Evolutionary conservation across 257 asterid species (phyloP).

Genomic region (Scutellaria baicalensis): DNA sequence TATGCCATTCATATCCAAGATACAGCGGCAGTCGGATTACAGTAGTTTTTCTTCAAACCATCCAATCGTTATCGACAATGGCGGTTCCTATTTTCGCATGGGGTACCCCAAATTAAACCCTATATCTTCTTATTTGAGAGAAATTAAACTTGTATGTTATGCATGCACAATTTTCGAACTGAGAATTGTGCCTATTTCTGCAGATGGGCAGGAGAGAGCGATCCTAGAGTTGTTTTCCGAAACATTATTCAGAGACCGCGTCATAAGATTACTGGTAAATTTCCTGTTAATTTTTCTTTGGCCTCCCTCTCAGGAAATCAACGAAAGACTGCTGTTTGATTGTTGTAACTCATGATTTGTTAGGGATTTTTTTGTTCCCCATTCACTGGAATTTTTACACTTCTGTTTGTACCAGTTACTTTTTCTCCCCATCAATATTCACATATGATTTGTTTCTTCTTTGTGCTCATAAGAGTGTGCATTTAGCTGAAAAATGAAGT

Average conservation of each 20-base stretch:
- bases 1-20: slow-evolving; percentile 88
- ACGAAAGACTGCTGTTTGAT: neutral
- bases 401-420: neutral
- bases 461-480: neutral
- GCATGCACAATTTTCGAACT: neutral
- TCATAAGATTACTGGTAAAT: slow-evolving; percentile 79
- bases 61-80: slow-evolving; percentile 98
- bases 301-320: neutral
- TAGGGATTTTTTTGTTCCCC: neutral
- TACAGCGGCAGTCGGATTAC: slow-evolving; percentile 73
- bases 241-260: slow-evolving; percentile 99
- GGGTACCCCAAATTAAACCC: slow-evolving; percentile 51
- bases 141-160: neutral
- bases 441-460: neutral
- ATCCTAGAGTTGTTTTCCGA: slow-evolving; percentile 87
- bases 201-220: slow-evolving; percentile 97
- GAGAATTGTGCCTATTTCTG: slow-evolving; percentile 4
- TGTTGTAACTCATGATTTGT: neutral
- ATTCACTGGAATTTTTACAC: neutral
- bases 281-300: neutral
- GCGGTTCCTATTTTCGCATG: slow-evolving; percentile 90
- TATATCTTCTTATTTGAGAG: neutral
- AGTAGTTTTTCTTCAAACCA: slow-evolving; percentile 46
- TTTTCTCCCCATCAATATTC: neutral
- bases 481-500: neutral